Evolutionary conservation across 257 asterid species (phyloP), one percentile per base, ranked within the genome.

Genomic region (Jacaranda copaia): DNA sequence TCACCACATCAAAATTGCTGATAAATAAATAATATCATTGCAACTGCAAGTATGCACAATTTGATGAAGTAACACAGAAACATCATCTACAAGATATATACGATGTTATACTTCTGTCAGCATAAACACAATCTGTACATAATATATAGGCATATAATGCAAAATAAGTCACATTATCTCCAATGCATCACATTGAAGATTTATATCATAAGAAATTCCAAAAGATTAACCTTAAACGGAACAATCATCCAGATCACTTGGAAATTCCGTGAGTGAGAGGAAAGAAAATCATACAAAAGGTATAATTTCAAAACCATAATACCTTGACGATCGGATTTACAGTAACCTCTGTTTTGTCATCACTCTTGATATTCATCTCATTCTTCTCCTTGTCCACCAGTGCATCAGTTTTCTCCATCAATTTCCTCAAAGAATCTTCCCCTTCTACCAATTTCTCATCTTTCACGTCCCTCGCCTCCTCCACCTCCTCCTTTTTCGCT

Each of bases 321-420:
- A 83, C 82, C 88, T 84, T 84, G 16, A 49, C 70, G 72, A 46
- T 63, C 12, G 84, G 43, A 46, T 79, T 80, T 61, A 42, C 65
- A 61, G 60, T 65, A 74, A 36, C 80, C 59, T 57, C 72, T 13
- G 85, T 45, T 74, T 70, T 70, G 53, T 56, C 80, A 32, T 75
- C 86, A 40, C 74, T 73, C 63, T 48, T 78, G 12, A 58, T 78
- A 38, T 49, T 71, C 32, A 74, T 86, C 70, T 64, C 79, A 5
- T 72, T 78, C 83, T 83, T 85, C 77, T 68, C 69, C 73, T 60
- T 78, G 58, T 42, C 87, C 68, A 72, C 81, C 77, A 81, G 35
- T 1, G 76, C 80, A 46, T 78, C 87, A 76, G 78, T 19, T 67
- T 69, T 80, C 74, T 80, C 85, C 59, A 76, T 77, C 75, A 77